Evolutionary conservation across 371 early-diverging fungal species (phyloP).

Genomic region (Zychaea mexicana): DNA sequence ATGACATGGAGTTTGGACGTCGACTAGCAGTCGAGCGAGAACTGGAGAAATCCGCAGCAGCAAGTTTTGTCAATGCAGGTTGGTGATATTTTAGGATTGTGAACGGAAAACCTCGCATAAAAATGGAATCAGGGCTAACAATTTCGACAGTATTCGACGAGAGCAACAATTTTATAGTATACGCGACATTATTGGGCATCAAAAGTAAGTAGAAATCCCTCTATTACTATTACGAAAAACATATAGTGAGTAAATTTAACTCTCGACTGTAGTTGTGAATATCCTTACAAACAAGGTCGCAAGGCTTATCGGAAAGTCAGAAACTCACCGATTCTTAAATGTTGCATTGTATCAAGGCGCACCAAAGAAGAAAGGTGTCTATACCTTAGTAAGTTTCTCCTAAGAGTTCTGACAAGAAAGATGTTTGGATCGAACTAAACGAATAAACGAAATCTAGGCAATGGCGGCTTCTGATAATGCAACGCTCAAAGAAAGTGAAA

Average conservation of each 20-base stretch:
- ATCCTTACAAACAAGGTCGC: slow-evolving; percentile 83
- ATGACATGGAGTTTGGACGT: slow-evolving; percentile 97
- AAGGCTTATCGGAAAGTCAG: slow-evolving; percentile 85
- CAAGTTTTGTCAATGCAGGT: slow-evolving; percentile 76
- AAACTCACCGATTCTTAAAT: slow-evolving; percentile 90
- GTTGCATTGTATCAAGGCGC: slow-evolving; percentile 89
- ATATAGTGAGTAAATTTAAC: background rate
- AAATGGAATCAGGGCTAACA: no score
- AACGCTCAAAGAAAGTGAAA: slow-evolving; percentile 68
- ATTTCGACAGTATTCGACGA: slow-evolving; percentile 85
- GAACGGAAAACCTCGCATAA: no score
- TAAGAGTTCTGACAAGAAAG: no score
- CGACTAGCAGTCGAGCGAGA: slow-evolving; percentile 90
- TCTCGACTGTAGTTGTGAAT: slow-evolving; percentile 64
- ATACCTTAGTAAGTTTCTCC: slow-evolving; percentile 64
- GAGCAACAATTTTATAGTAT: slow-evolving; percentile 85
- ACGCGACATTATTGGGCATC: slow-evolving; percentile 92
- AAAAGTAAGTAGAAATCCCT: slow-evolving; percentile 62
- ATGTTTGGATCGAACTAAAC: no score
- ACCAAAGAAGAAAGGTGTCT: slow-evolving; percentile 72
- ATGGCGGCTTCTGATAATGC: slow-evolving; percentile 92
- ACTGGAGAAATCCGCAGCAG: slow-evolving; percentile 74
- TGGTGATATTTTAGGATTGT: background rate
- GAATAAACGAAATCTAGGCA: no score
- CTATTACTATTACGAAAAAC: no score